Base-by-base conservation (phyloP, 2,329 filamentous ascomycete species). In the Microascus cirrosus region DNA sequence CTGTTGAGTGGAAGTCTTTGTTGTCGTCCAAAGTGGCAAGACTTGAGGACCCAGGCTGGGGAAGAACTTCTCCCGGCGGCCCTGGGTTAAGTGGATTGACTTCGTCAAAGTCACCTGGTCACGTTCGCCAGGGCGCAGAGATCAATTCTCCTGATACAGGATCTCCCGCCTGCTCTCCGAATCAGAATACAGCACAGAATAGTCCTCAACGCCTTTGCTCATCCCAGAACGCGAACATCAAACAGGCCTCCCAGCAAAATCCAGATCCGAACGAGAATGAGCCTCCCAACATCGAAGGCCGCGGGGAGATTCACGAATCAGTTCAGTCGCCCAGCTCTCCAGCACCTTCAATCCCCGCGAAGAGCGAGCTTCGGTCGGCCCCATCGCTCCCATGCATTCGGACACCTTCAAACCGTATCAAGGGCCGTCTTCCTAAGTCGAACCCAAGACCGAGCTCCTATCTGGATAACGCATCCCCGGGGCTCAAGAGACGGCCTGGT, bases 1-100 rank as follows among this genome's bases (percentile, higher is more conserved):
- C 78, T 2, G 66, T 73, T 2, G 79, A 81, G 59, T 82, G 79
- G 80, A 81, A 81, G 65, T 74, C 69, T 0, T 79, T 75, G 75
- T 73, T 82, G 45, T 79, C 78, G 10, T 72, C 76, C 2, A 76
- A 81, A 50, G 73, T 78, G 10, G 75, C 75, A 0, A 77, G 75
- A 58, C 64, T 79, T 1, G 77, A 80, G 53, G 61, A 59, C 1
- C 15, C 51, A n/a, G 51, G 20, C 59, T 32, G 24, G 51, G 51
- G 18, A 18, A 53, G 24, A 20, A 12, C 45, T 22, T 51, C 45
- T 12, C 45, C 15, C 5, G 28, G 4, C 28, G 8, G 28, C 28
- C 28, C 8, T 32, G n/a, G n/a, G 20, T 3, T 3, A 20, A 25
- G 24, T n/a, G 22, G 5, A 51, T n/a, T 22, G 51, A 7, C 51